Percentiles rank a stretch among this genome's conserved stretches.
phyloP scores from a whole-genome alignment of 2,329 filamentous ascomycete species.

The Pestalotiopsis sp. region DNA sequence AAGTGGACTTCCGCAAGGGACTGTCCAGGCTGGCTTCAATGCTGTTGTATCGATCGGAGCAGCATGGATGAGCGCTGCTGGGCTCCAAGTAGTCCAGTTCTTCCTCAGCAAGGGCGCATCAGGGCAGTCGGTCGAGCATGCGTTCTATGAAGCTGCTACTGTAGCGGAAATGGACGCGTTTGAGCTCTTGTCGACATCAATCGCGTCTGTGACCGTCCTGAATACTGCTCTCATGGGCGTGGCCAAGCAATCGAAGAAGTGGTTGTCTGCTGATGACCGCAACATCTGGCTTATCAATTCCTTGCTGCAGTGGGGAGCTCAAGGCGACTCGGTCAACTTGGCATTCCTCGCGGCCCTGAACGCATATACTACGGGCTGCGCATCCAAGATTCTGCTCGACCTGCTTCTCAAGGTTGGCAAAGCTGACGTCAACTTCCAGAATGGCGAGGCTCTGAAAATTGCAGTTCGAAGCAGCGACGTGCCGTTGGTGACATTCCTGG shows the following conservation, averaged over 20 bases:
- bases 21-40: slow-evolving; percentile 26
- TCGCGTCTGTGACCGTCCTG: not conserved
- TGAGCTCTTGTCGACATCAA: not conserved
- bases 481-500: not conserved
- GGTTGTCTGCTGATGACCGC: not conserved
- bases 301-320: slow-evolving; percentile 3
- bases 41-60: not conserved
- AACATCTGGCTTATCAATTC: not conserved
- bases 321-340: not conserved
- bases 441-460: not conserved
- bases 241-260: not conserved
- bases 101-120: slow-evolving; percentile 3
- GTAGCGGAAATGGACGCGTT: not conserved
- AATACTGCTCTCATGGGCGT: not conserved
- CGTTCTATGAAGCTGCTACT: not conserved
- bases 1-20: not conserved
- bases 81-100: slow-evolving; percentile 11
- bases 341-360: not conserved
- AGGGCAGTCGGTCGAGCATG: not conserved
- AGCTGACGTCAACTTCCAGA: not conserved
- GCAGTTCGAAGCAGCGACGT: not conserved
- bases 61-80: not conserved
- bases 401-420: not conserved
- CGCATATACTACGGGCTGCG: not conserved
- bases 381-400: not conserved